phyloP scores from a whole-genome alignment of 306 rosid genomes.

The Malus domestica region ASM211411v1 NC_041795.1:5698001-5698500 shows the following conservation, averaged over 20 bases:
- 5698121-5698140: background rate
- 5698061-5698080: no score
- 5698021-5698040: no score
- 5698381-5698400: conserved; percentile 85
- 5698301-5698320: conserved; percentile 82
- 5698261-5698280: conserved; percentile 91
- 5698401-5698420: conserved; percentile 62
- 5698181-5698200: conserved; percentile 74
- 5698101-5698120: no score
- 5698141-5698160: conserved; percentile 50
- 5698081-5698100: no score
- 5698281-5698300: conserved; percentile 73
- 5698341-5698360: conserved; percentile 87
- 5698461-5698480: conserved; percentile 61
- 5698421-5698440: conserved; percentile 60
- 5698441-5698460: conserved; percentile 60
- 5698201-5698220: conserved; percentile 90
- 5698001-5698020: no score
- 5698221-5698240: conserved; percentile 86
- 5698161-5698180: conserved; percentile 60
- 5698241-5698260: conserved; percentile 82
- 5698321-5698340: conserved; percentile 89
- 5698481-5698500: conserved; percentile 60
- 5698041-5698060: no score
- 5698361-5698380: conserved; percentile 58